A percentile compares a stretch with the other conserved stretches of the same genome.
Evolutionary conservation across 2,329 filamentous ascomycete genomes (phyloP).

Genomic region (Macrophomina tecta): DNA sequence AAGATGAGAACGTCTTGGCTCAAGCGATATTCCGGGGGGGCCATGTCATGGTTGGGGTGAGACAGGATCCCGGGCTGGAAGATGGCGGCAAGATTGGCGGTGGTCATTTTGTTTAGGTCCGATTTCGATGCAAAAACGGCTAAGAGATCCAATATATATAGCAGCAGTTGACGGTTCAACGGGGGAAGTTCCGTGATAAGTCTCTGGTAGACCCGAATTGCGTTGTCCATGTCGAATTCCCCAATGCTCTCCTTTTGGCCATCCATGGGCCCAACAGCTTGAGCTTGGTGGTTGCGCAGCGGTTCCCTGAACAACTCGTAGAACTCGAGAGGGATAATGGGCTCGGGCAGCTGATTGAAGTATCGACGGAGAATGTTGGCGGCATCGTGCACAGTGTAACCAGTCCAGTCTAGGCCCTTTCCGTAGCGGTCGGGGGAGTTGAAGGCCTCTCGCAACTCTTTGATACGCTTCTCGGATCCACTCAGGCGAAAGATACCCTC

Average conservation of each 20-base stretch:
- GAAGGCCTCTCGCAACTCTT: slow-evolving; percentile 89
- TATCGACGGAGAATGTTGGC: slow-evolving; percentile 95
- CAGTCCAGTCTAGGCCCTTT: slow-evolving; percentile 95
- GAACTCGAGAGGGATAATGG: slow-evolving; percentile 91
- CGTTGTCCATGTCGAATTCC: slow-evolving; percentile 73
- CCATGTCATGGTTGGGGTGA: slow-evolving; percentile 94
- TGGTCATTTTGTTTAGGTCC: slow-evolving; percentile 96
- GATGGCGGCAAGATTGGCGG: slow-evolving; percentile 91
- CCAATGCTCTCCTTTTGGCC: slow-evolving; percentile 71
- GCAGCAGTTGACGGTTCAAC: slow-evolving; percentile 87
- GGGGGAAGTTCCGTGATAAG: slow-evolving; percentile 93
- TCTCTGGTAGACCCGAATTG: slow-evolving; percentile 83
- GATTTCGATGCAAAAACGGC: slow-evolving; percentile 97
- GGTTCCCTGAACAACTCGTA: slow-evolving; percentile 92
- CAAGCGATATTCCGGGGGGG: slow-evolving; percentile 88
- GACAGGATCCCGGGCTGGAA: slow-evolving; percentile 97
- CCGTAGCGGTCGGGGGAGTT: slow-evolving; percentile 95
- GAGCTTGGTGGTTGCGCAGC: slow-evolving; percentile 70
- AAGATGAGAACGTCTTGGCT: slow-evolving; percentile 98
- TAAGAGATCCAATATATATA: slow-evolving; percentile 94
- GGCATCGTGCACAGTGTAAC: slow-evolving; percentile 97
- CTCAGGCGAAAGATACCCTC: slow-evolving; percentile 97
- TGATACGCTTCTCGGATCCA: slow-evolving; percentile 97
- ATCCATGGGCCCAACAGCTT: slow-evolving; percentile 72
- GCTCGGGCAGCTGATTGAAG: slow-evolving; percentile 93